A percentile compares a stretch with the other conserved stretches of the same genome.
phyloP scores from a whole-genome alignment of 108 stramenopile species.

The Epithemia pelagica region DNA sequence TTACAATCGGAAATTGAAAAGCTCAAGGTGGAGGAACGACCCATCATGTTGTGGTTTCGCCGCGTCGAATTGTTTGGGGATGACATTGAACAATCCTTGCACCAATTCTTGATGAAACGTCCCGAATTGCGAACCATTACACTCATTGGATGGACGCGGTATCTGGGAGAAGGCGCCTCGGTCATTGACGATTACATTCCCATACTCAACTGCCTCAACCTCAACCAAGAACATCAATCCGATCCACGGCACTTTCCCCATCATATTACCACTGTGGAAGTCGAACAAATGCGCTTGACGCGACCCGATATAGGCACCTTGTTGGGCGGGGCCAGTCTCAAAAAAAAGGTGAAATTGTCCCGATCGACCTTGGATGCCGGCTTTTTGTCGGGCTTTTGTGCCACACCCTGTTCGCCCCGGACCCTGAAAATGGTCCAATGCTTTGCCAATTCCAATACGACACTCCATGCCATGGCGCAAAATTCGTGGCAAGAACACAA shows the following conservation, averaged over 20 bases:
- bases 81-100: neutral
- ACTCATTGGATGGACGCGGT: neutral
- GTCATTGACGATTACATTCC: neutral
- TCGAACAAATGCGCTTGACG: neutral
- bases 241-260: neutral
- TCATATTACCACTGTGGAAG: neutral
- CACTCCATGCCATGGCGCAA: neutral
- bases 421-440: neutral
- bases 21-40: neutral
- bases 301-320: neutral
- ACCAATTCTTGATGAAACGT: neutral
- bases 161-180: neutral
- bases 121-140: neutral
- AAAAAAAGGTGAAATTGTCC: neutral
- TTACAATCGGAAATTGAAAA: neutral
- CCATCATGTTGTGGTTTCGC: neutral
- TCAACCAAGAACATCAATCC: neutral
- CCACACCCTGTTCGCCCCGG: neutral
- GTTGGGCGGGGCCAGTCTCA: neutral
- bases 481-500: neutral
- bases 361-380: neutral
- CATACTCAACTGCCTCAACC: neutral
- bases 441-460: neutral
- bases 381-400: neutral
- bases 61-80: neutral